Conservation (phyloP, 805 yeast species). For the Saccharomycopsis oosterbeekiorum region DNA sequence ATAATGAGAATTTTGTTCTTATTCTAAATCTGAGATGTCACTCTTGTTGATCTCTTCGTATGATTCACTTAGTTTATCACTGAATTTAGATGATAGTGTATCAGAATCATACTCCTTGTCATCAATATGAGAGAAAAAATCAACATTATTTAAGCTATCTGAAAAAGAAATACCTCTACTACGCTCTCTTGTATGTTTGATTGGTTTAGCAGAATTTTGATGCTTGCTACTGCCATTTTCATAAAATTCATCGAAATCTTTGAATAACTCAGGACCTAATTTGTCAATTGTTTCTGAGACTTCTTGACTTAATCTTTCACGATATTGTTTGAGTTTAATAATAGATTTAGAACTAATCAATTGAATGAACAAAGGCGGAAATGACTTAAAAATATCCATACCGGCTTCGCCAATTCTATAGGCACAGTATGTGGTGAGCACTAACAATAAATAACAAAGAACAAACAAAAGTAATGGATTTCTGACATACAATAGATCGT, state of each 20-base stretch:
- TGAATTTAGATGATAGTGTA: neutral
- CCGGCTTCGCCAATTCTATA: slow-evolving; percentile 89
- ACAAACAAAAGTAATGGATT: slow-evolving; percentile 31
- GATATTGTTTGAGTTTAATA: slow-evolving; percentile 47
- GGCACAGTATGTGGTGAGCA: slow-evolving; percentile 78
- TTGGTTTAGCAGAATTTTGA: neutral
- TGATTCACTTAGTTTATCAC: slow-evolving; percentile 7
- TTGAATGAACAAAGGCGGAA: slow-evolving; percentile 63
- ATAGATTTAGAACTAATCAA: slow-evolving; percentile 29
- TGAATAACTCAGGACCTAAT: slow-evolving; percentile 76
- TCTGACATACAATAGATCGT: slow-evolving; percentile 22
- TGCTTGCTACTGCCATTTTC: slow-evolving; percentile 15
- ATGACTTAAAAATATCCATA: slow-evolving; percentile 73
- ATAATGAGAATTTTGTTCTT: neutral
- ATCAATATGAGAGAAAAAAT: slow-evolving; percentile 8
- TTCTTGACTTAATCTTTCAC: slow-evolving; percentile 55
- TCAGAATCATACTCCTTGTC: neutral
- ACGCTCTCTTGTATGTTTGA: neutral
- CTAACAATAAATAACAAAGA: slow-evolving; percentile 55
- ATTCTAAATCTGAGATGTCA: neutral
- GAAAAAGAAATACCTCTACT: slow-evolving; percentile 3
- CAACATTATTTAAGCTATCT: slow-evolving; percentile 10
- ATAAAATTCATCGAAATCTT: slow-evolving; percentile 58
- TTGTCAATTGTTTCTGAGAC: slow-evolving; percentile 74
- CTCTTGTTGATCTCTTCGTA: slow-evolving; percentile 9